Evolutionary conservation across 2,329 filamentous ascomycete species (phyloP).

Genomic region (Microascus cirrosus): DNA sequence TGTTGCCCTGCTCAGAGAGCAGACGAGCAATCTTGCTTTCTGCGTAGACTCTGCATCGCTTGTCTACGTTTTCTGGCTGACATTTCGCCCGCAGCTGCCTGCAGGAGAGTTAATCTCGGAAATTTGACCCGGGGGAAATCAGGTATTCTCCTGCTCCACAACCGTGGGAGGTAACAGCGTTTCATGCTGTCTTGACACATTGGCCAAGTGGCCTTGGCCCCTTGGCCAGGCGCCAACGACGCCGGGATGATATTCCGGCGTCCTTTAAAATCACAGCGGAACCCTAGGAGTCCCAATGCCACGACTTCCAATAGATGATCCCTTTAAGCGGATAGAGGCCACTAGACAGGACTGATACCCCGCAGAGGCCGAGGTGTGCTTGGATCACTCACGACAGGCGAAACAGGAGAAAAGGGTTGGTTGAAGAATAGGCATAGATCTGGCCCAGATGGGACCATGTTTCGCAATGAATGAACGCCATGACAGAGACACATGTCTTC

Average conservation of each 20-base stretch:
- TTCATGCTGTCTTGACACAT: background rate
- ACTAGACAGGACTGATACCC: background rate
- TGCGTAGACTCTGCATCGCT: background rate
- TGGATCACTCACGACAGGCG: background rate
- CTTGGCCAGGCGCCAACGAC: background rate
- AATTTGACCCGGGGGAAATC: background rate
- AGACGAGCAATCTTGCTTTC: background rate
- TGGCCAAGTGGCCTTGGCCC: background rate
- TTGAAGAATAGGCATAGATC: background rate
- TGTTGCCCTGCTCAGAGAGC: background rate
- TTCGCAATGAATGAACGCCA: background rate
- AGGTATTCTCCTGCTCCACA: background rate
- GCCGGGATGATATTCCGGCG: background rate
- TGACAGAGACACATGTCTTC: background rate
- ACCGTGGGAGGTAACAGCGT: background rate
- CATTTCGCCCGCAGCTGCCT: background rate
- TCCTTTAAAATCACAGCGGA: background rate
- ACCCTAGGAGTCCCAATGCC: background rate
- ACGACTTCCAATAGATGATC: background rate
- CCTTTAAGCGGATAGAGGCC: background rate
- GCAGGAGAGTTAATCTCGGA: slow-evolving; percentile 1
- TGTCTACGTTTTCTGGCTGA: background rate
- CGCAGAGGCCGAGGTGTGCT: background rate
- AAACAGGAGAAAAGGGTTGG: background rate
- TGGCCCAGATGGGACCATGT: background rate